Percentiles rank a stretch among this genome's conserved stretches.
These are phyloP conservation scores for Pseudozyma sp. DNA, from an alignment of 1,284 basidiomycete genomes.

Conservation along the genomic window DNA sequence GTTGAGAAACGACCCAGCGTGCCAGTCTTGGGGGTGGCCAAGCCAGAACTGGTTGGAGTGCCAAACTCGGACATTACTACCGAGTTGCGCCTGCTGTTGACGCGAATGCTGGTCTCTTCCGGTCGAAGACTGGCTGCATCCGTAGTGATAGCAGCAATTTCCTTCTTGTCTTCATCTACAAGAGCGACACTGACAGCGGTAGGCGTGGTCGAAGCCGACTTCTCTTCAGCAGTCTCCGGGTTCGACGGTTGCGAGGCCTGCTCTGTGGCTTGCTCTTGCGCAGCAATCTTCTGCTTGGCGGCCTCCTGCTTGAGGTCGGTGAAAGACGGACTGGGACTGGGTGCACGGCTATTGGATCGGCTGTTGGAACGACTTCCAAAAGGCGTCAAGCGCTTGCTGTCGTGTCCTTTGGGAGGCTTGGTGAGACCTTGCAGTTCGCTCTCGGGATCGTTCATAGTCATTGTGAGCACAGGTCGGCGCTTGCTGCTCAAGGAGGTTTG, in stretches of 20 bases:
- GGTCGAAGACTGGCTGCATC: not conserved
- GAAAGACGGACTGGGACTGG: slow-evolving; percentile 45
- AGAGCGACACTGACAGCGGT: not conserved
- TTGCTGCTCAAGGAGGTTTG: slow-evolving; percentile 11
- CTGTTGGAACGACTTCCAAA: slow-evolving; percentile 54
- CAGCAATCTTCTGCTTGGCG: slow-evolving; percentile 10
- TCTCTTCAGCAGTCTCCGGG: not conserved
- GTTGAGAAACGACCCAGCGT: slow-evolving; percentile 25
- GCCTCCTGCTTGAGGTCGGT: slow-evolving; percentile 32
- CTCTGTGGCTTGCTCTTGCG: not conserved
- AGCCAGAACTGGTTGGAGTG: not conserved
- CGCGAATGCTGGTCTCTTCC: slow-evolving; percentile 6
- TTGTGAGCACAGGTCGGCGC: slow-evolving; percentile 50
- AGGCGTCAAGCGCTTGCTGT: slow-evolving; percentile 41
- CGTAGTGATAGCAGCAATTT: not conserved
- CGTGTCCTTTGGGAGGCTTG: slow-evolving; percentile 37
- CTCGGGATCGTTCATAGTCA: slow-evolving; percentile 61
- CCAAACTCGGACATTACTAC: slow-evolving; percentile 19
- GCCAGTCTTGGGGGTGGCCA: slow-evolving; percentile 15
- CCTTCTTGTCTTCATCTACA: not conserved
- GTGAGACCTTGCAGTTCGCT: slow-evolving; percentile 57
- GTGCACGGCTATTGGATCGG: slow-evolving; percentile 41
- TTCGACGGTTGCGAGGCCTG: not conserved
- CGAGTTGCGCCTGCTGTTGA: slow-evolving; percentile 25
- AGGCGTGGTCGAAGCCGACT: not conserved